Conservation (phyloP, 2,329 filamentous ascomycete genomes). For the Sclerotinia minor region DNA sequence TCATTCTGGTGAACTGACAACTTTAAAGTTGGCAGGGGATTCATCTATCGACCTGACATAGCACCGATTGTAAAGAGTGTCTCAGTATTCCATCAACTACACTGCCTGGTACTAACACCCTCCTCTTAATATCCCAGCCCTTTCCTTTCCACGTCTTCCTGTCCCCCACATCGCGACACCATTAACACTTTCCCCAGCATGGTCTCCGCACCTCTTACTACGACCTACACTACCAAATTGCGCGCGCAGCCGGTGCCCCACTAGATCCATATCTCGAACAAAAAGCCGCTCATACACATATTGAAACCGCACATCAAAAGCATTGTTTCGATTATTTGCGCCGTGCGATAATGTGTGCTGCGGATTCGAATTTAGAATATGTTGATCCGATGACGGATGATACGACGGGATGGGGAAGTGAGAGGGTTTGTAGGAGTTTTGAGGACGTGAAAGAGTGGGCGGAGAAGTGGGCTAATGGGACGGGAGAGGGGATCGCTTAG, state of each 20-base stretch:
- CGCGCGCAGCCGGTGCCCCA: neutral
- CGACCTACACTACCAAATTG: conserved; percentile 4
- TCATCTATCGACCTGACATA: conserved; percentile 17
- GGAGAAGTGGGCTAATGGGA: conserved; percentile 19
- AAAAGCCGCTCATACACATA: conserved; percentile 6
- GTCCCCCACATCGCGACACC: neutral
- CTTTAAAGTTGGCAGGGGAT: conserved; percentile 10
- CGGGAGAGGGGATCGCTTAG: conserved; percentile 15
- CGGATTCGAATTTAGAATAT: conserved; percentile 28
- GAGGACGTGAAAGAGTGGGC: conserved; percentile 27
- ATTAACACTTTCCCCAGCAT: neutral
- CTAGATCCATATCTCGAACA: conserved; percentile 10
- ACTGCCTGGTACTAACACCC: conserved; percentile 26
- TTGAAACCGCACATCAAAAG: conserved; percentile 12
- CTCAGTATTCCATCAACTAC: conserved; percentile 30
- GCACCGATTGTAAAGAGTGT: conserved; percentile 9
- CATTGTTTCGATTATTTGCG: conserved; percentile 32
- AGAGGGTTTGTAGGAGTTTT: conserved; percentile 28
- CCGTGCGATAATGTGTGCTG: conserved; percentile 29
- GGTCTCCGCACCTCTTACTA: conserved; percentile 16
- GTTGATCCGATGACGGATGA: conserved; percentile 21
- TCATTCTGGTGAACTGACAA: neutral
- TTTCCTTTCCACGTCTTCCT: no score
- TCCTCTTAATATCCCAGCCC: neutral
- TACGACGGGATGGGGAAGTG: conserved; percentile 27